phyloP scores from a whole-genome alignment of 129 eudicot genomes.

The Logfia minima region DNA sequence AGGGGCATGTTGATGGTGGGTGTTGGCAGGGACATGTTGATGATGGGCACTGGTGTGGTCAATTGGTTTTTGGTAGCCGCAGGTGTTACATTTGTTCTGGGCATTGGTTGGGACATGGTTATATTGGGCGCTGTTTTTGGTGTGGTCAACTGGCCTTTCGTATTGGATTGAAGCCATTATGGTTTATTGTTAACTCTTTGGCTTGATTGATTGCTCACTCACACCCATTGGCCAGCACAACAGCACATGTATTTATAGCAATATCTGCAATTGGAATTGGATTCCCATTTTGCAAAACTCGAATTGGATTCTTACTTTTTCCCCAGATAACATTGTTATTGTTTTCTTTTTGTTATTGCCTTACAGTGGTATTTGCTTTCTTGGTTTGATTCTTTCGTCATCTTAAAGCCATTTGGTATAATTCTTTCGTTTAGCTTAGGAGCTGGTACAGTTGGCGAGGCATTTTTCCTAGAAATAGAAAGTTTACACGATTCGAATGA shows the following conservation, averaged over 20 bases:
- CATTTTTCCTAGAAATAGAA: slow-evolving; percentile 4
- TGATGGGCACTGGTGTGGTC: slow-evolving; percentile 17
- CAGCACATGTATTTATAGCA: slow-evolving; percentile 17
- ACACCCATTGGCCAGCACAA: slow-evolving; percentile 18
- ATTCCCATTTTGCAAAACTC: slow-evolving; percentile 20
- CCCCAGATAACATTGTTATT: background rate
- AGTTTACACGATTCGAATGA: background rate
- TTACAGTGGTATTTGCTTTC: slow-evolving; percentile 1
- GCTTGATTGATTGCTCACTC: slow-evolving; percentile 20
- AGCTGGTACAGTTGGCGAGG: background rate
- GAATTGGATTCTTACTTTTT: slow-evolving; percentile 28
- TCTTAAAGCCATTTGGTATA: slow-evolving; percentile 1
- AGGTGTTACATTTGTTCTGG: slow-evolving; percentile 24
- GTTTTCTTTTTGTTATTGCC: slow-evolving; percentile 13
- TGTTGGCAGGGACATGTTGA: slow-evolving; percentile 1
- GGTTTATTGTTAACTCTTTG: background rate
- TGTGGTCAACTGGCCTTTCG: slow-evolving; percentile 34
- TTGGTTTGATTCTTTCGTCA: slow-evolving; percentile 17
- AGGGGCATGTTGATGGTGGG: slow-evolving; percentile 11
- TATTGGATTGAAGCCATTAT: slow-evolving; percentile 41
- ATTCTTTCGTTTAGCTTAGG: background rate
- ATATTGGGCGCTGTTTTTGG: slow-evolving; percentile 17
- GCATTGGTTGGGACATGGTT: slow-evolving; percentile 19
- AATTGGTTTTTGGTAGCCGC: slow-evolving; percentile 28
- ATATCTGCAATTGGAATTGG: slow-evolving; percentile 27